Evolutionary conservation across 2,329 filamentous ascomycete species (phyloP).

Genomic region (Fusarium nygamai): DNA sequence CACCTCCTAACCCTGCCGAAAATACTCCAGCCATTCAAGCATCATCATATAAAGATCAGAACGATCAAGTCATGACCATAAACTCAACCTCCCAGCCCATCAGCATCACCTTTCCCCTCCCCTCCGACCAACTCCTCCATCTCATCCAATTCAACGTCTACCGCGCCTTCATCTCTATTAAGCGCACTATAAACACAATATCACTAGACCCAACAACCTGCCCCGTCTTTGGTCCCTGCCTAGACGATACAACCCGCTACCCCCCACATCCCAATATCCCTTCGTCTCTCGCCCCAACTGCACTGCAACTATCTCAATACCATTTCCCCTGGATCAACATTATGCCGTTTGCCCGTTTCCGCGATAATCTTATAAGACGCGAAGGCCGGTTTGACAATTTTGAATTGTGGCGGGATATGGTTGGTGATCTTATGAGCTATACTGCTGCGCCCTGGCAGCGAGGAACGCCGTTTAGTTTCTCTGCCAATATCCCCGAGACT

Average conservation of each 20-base stretch:
- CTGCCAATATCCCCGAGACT: accelerated
- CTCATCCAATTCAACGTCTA: neutral
- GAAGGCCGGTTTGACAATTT: neutral
- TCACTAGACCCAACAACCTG: neutral
- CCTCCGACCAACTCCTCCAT: neutral
- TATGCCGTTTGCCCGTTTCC: neutral
- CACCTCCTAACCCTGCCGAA: accelerated
- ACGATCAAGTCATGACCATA: neutral
- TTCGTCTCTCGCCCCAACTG: neutral
- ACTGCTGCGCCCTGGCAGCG: neutral
- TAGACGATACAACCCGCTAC: neutral
- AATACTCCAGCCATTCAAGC: accelerated
- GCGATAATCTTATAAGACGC: neutral
- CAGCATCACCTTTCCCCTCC: neutral
- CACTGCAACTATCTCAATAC: neutral
- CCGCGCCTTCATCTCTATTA: neutral
- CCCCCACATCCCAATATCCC: neutral
- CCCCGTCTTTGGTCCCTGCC: neutral
- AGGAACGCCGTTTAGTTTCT: neutral
- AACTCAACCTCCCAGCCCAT: accelerated
- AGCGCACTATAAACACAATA: neutral
- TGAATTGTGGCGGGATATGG: neutral
- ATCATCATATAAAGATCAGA: accelerated
- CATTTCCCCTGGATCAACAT: constrained; percentile 8
- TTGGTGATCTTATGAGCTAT: neutral